Base-by-base conservation (phyloP, 805 yeast genomes). In the Candida multigemmis region DNA sequence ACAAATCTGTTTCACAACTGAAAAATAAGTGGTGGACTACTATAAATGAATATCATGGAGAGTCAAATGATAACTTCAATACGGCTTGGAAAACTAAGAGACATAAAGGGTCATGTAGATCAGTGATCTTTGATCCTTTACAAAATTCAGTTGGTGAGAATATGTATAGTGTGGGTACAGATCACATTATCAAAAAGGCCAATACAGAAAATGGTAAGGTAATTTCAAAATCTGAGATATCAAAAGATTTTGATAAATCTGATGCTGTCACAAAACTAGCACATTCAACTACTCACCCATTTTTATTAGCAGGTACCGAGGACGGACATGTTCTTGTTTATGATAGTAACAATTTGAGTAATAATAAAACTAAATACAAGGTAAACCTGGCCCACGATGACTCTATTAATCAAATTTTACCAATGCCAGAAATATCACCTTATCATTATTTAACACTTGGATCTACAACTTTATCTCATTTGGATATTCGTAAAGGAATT, bases 91-190 rank as follows among this genome's bases (percentile, higher is more conserved):
- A 78, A 30, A 87, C 96, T 0, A 82, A 73, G 42, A 69, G 97
- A 46, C 97, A 89, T 47, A 86, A 85, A 49, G 87, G 85, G 1
- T 78, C 94, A 37, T 84, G 94, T 34, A 59, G 98, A 22, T 71
- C 80, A 4, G 56, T 83, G 2, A 57, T 71, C 6, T 77, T 84
- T 48, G 82, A 76, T 33, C 71, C 74, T 3, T 59, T 68, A 2
- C 57, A 48, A 23, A 31, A 35, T 12, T 47, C 54, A 3, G 37
- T 48, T 4, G 85, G 85, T 3, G 65, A 67, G 16, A 50, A 52
- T 30, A 28, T 86, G 0, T 82, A 62, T 42, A 66, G 94, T 1
- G 73, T 76, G 12, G 97, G 97, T 1, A 68, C 81, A 0, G 98
- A 89, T 36, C 71, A 72, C 24, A 71, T 82, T 4, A 57, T 89